Percentiles rank a stretch among this genome's conserved stretches.
These are phyloP conservation scores for Kokia cookei DNA, from an alignment of 441 rosid genomes.

Conservation along the genomic window DNA sequence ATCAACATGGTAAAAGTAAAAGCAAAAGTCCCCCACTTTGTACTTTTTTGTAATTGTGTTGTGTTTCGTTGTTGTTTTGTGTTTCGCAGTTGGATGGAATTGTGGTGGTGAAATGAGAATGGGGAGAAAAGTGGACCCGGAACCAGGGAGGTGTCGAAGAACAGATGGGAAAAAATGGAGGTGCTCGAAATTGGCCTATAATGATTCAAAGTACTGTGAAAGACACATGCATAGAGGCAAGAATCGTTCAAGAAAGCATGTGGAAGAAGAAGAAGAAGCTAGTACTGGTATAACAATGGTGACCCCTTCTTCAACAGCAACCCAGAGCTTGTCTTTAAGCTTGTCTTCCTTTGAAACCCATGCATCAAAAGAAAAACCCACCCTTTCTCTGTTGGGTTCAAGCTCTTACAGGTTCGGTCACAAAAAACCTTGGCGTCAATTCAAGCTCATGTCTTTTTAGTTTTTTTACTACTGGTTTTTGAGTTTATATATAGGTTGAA, in stretches of 20 bases:
- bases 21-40: not conserved
- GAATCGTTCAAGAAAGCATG: slow-evolving; percentile 99
- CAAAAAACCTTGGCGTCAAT: not conserved
- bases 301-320: not conserved
- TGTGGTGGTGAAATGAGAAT: slow-evolving; percentile 63
- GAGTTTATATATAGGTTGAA: slow-evolving; percentile 40
- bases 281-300: slow-evolving; percentile 22
- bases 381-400: slow-evolving; percentile 6
- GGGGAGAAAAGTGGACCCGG: slow-evolving; percentile 84
- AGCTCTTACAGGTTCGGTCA: slow-evolving; percentile 42
- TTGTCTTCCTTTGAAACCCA: slow-evolving; percentile 27
- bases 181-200: slow-evolving; percentile 90
- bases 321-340: slow-evolving; percentile 7
- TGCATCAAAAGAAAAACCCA: slow-evolving; percentile 13
- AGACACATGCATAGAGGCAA: slow-evolving; percentile 99
- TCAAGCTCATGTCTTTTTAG: not conserved
- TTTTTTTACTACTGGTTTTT: not conserved
- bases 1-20: slow-evolving; percentile 43
- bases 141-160: slow-evolving; percentile 91
- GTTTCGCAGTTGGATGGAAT: slow-evolving; percentile 71
- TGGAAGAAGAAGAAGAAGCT: slow-evolving; percentile 35
- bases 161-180: slow-evolving; percentile 99
- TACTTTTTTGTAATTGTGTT: not conserved
- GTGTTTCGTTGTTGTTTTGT: not conserved
- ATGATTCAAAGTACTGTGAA: slow-evolving; percentile 96